Conservation (phyloP, 1,284 basidiomycete genomes). For the Retiboletus flavoniger region DNA sequence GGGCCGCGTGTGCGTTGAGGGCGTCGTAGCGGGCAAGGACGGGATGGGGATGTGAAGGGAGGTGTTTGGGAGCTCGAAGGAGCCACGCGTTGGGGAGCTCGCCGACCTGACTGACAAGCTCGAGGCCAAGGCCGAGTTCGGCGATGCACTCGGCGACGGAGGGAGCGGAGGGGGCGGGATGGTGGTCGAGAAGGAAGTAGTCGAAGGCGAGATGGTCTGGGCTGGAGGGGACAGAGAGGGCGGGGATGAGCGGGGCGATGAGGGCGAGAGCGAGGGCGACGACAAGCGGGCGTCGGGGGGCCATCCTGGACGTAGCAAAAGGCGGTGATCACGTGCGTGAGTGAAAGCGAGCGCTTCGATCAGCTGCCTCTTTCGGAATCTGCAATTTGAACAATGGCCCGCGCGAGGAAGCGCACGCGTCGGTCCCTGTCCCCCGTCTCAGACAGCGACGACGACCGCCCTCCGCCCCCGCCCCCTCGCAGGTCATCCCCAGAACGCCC, state of each 20-base stretch:
- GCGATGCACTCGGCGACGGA: conserved; percentile 59
- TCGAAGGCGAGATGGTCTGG: conserved; percentile 76
- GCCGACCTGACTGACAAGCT: conserved; percentile 87
- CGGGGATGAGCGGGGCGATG: conserved; percentile 34
- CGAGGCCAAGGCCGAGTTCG: conserved; percentile 73
- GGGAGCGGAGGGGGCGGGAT: conserved; percentile 46
- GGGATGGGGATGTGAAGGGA: conserved; percentile 38
- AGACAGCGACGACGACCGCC: conserved; percentile 22
- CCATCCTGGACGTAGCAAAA: conserved; percentile 11
- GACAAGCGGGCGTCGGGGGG: conserved; percentile 18
- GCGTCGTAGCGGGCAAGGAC: conserved; percentile 53
- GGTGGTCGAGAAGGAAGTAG: conserved; percentile 87
- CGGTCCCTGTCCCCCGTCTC: conserved; percentile 22
- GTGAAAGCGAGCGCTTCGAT: not conserved
- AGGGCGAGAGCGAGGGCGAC: conserved; percentile 37
- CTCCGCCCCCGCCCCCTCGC: conserved; percentile 2
- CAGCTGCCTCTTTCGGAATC: conserved; percentile 8
- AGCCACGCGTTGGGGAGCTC: conserved; percentile 86
- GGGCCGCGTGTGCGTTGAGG: conserved; percentile 41
- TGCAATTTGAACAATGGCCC: conserved; percentile 15
- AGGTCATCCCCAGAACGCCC: not conserved
- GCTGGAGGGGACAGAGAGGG: conserved; percentile 41
- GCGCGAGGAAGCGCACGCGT: conserved; percentile 28
- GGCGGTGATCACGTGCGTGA: conserved; percentile 26
- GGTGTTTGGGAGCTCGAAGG: conserved; percentile 57